phyloP scores from a whole-genome alignment of 495 filamentous ascomycete genomes.

The Terfezia claveryi region DNA sequence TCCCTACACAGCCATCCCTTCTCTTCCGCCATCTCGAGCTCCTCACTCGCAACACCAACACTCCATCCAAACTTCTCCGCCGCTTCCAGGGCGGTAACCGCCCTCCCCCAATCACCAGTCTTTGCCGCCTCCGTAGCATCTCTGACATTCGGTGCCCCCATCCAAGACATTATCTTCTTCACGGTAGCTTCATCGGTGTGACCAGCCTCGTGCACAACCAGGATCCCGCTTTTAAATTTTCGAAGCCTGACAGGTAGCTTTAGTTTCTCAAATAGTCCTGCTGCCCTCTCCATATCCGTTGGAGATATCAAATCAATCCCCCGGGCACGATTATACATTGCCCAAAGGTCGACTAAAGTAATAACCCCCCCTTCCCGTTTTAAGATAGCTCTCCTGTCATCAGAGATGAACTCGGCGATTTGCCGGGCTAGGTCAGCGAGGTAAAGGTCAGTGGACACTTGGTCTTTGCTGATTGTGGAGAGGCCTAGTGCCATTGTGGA shows the following conservation, averaged over 20 bases:
- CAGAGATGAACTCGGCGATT: conserved; percentile 79
- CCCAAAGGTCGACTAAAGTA: conserved; percentile 89
- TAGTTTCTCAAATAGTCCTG: conserved; percentile 67
- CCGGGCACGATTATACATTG: conserved; percentile 85
- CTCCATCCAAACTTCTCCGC: conserved; percentile 94
- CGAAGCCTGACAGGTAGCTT: conserved; percentile 68
- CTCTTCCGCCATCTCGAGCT: conserved; percentile 91
- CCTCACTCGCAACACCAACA: conserved; percentile 88
- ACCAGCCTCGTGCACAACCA: conserved; percentile 75
- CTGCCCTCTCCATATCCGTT: conserved; percentile 75
- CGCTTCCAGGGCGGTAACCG: conserved; percentile 72
- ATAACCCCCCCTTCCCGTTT: conserved; percentile 78
- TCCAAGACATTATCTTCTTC: conserved; percentile 49
- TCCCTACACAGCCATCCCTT: conserved; percentile 63
- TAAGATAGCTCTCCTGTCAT: conserved; percentile 64
- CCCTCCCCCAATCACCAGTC: conserved; percentile 34
- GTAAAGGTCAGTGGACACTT: conserved; percentile 32
- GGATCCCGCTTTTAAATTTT: conserved; percentile 72
- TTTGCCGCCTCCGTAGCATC: neutral
- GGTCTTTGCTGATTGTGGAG: conserved; percentile 67
- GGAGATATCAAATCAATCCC: conserved; percentile 90
- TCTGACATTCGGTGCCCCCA: conserved; percentile 28
- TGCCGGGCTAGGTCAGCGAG: conserved; percentile 68
- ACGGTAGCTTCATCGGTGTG: conserved; percentile 83
- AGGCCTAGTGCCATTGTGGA: conserved; percentile 71